Conservation (phyloP, 495 filamentous ascomycete genomes). For the Astrothelium subdiscretum region DNA sequence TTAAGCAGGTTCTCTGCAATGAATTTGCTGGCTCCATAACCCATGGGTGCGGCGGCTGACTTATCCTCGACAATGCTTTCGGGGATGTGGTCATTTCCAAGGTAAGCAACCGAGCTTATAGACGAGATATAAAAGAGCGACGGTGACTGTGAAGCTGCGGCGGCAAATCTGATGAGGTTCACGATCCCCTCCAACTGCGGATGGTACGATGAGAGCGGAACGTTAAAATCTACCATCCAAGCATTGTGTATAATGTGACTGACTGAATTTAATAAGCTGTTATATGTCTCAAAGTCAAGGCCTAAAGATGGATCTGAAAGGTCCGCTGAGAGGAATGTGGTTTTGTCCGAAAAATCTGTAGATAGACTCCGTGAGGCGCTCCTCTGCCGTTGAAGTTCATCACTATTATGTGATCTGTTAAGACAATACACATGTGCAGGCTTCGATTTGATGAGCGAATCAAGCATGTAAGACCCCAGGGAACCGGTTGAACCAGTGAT, state of each 20-base stretch:
- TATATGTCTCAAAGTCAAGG: slow-evolving; percentile 12
- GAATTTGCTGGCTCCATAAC: slow-evolving; percentile 14
- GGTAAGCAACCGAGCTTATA: neutral
- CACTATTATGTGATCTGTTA: slow-evolving; percentile 4
- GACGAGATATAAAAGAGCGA: slow-evolving; percentile 11
- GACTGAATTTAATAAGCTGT: slow-evolving; percentile 7
- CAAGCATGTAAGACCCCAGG: slow-evolving; percentile 6
- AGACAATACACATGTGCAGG: slow-evolving; percentile 8
- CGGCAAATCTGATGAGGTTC: neutral
- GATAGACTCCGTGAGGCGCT: neutral
- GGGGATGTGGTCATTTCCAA: neutral
- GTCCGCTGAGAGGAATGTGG: slow-evolving; percentile 18
- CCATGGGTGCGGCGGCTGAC: neutral
- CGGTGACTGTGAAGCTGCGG: slow-evolving; percentile 2
- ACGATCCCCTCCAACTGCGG: neutral
- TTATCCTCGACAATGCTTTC: slow-evolving; percentile 2
- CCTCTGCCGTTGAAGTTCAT: neutral
- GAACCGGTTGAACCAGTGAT: slow-evolving; percentile 11
- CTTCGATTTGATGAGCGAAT: neutral
- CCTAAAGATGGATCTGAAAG: slow-evolving; percentile 13
- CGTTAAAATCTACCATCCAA: slow-evolving; percentile 39
- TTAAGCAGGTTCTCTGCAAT: slow-evolving; percentile 6
- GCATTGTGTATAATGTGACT: slow-evolving; percentile 35
- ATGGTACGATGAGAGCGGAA: slow-evolving; percentile 27
- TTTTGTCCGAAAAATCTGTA: slow-evolving; percentile 1